These are phyloP conservation scores for Epichloe amarillans DNA, from an alignment of 2,329 filamentous ascomycete species.

Conservation along the genomic window DNA sequence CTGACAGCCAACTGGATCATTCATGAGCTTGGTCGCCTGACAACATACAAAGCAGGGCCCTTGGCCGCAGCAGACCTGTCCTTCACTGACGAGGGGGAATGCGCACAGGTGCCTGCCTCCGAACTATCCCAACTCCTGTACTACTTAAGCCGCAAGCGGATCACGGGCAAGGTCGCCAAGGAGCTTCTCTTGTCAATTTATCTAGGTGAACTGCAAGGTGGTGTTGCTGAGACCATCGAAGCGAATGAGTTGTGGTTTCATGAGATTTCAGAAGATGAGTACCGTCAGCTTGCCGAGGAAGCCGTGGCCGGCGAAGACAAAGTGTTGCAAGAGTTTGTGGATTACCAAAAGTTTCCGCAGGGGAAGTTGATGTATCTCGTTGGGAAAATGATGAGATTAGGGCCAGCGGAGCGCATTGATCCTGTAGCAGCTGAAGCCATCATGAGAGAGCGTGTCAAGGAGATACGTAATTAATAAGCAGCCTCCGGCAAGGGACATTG, in stretches of 20 bases:
- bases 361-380: slow-evolving; percentile 49
- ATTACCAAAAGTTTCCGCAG: slow-evolving; percentile 33
- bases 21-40: slow-evolving; percentile 60
- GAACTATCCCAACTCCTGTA: slow-evolving; percentile 38
- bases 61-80: slow-evolving; percentile 17
- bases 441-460: slow-evolving; percentile 23
- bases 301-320: slow-evolving; percentile 33
- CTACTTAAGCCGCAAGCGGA: slow-evolving; percentile 32
- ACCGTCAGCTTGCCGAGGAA: slow-evolving; percentile 30
- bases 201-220: slow-evolving; percentile 29
- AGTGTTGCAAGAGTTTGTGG: slow-evolving; percentile 31
- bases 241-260: slow-evolving; percentile 39
- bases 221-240: slow-evolving; percentile 32
- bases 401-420: slow-evolving; percentile 40
- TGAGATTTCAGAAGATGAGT: slow-evolving; percentile 35
- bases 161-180: slow-evolving; percentile 44
- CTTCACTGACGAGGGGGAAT: slow-evolving; percentile 34
- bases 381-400: slow-evolving; percentile 43
- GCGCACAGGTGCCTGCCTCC: slow-evolving; percentile 29
- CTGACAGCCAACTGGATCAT: slow-evolving; percentile 55
- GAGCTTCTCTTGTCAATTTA: slow-evolving; percentile 42
- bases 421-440: slow-evolving; percentile 35
- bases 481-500: too few relatives aligned
- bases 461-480: neutral
- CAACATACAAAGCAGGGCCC: slow-evolving; percentile 32